Conservation (phyloP, 1,284 basidiomycete species). For the Coniophora puteana region DNA sequence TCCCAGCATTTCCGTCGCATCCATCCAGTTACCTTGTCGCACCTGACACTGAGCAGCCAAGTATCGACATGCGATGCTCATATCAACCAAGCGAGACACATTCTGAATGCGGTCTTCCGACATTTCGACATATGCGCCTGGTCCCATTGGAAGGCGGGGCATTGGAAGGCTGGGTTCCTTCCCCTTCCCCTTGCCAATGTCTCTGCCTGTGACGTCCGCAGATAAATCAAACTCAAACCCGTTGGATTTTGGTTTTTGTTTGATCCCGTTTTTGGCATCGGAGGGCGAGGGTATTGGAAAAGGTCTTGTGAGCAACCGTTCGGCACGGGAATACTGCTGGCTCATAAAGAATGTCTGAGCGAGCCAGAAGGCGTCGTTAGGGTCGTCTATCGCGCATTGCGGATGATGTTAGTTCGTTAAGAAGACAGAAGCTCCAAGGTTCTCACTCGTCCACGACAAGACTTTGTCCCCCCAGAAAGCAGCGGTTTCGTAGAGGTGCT, state of each 20-base stretch:
- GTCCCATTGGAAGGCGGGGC: constrained; percentile 63
- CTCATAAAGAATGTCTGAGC: constrained; percentile 97
- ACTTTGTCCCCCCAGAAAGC: constrained; percentile 99
- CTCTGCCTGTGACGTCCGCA: constrained; percentile 41
- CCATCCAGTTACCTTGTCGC: constrained; percentile 89
- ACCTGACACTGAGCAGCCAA: constrained; percentile 93
- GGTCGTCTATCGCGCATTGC: constrained; percentile 84
- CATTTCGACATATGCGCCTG: constrained; percentile 63
- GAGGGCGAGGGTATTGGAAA: constrained; percentile 50
- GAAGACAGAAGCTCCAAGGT: constrained; percentile 8
- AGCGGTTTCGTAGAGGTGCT: constrained; percentile 96
- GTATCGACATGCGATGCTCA: constrained; percentile 90
- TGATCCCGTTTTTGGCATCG: constrained; percentile 41
- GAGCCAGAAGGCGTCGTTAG: constrained; percentile 98
- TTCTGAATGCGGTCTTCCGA: constrained; percentile 56
- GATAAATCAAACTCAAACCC: constrained; percentile 23
- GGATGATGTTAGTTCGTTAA: constrained; percentile 11
- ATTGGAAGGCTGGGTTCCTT: constrained; percentile 34
- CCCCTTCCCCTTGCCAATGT: constrained; percentile 64
- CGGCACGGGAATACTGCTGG: constrained; percentile 92
- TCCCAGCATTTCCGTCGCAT: constrained; percentile 92
- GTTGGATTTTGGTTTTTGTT: constrained; percentile 20
- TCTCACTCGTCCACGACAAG: constrained; percentile 89
- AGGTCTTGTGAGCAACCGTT: constrained; percentile 84
- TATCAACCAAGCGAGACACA: constrained; percentile 80